Base-by-base conservation (phyloP, 148 eudicot genomes). In the Dianthus caryophyllus region DNA sequence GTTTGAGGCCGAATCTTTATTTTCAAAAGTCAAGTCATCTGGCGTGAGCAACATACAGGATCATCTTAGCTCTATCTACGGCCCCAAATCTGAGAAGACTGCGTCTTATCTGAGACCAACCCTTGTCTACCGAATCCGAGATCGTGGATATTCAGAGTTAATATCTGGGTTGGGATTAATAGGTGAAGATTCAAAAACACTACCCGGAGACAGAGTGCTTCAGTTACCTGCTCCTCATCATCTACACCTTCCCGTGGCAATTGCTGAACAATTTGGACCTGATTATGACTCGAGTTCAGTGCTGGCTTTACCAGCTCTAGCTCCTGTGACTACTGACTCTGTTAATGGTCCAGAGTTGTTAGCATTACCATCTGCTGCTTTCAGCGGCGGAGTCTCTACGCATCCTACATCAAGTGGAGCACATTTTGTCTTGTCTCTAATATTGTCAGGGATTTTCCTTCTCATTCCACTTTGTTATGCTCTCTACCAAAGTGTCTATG, bases 41-140 rank as follows among this genome's bases (percentile, higher is more conserved):
- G 48, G 55, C 68, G 22, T 66, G 70, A 61, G 71, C 52, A 68
- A 55, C 65, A 66, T 66, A 50, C 72, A 39, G 49, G 76, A 78
- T 75, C 75, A 61, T 5, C 10, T 71, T 26, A 66, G 75, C n/a
- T 48, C 75, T 29, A 20, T 66, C 36, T 77, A 71, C 39, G 63
- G 38, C 54, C 29, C 56, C 21, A 65, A 27, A 53, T 71, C 70
- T 65, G 74, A 48, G 61, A 73, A 26, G 6, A 39, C 63, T 7
- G 26, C 72, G 15, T 73, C 72, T 72, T 82, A 81, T 74, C 69
- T 63, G 46, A 69, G 68, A 51, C 68, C 61, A 63, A 80, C 79
- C 16, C 63, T 65, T 62, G 91, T 86, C 33, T 80, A 75, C 65
- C 88, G 88, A 1, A 50, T 80, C 39, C 81, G 80, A 43, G 79